Conservation (phyloP, 2,329 filamentous ascomycete species). For the Ophiosphaerella korrae region DNA sequence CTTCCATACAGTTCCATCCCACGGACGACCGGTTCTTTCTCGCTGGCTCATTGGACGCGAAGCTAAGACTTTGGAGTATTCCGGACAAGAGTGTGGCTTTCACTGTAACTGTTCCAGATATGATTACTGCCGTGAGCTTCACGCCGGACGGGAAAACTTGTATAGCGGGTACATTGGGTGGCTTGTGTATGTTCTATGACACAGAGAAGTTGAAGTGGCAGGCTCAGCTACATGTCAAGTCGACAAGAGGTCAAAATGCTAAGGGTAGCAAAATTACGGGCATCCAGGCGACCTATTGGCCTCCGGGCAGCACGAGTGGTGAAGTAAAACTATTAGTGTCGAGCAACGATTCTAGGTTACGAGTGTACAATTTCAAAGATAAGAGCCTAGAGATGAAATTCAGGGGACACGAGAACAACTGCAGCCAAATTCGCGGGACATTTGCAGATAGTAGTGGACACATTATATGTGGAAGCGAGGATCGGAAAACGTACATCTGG, state of each 20-base stretch:
- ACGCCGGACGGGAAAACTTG: conserved; percentile 88
- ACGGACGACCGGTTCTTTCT: conserved; percentile 96
- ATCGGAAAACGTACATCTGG: conserved; percentile 91
- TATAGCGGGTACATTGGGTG: conserved; percentile 85
- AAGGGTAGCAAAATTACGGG: conserved; percentile 98
- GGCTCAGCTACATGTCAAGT: conserved; percentile 90
- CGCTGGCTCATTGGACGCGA: conserved; percentile 87
- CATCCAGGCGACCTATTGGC: conserved; percentile 74
- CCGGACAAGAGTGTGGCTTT: conserved; percentile 93
- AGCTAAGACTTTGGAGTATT: conserved; percentile 92
- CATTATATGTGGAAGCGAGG: conserved; percentile 91
- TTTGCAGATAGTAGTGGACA: conserved; percentile 88
- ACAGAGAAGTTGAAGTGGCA: conserved; percentile 86
- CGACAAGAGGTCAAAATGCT: conserved; percentile 87
- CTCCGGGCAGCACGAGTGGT: conserved; percentile 61
- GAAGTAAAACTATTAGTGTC: conserved; percentile 86
- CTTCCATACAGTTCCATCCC: conserved; percentile 92
- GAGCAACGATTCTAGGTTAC: conserved; percentile 91
- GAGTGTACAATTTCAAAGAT: conserved; percentile 86
- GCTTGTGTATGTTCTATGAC: conserved; percentile 87
- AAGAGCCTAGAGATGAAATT: conserved; percentile 88
- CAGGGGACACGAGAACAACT: conserved; percentile 86
- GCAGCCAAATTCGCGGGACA: conserved; percentile 85
- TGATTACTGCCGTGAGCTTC: conserved; percentile 93
- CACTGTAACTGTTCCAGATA: conserved; percentile 75